Conservation (phyloP, 495 filamentous ascomycete genomes). For the Friedmanniomyces simplex region DNA sequence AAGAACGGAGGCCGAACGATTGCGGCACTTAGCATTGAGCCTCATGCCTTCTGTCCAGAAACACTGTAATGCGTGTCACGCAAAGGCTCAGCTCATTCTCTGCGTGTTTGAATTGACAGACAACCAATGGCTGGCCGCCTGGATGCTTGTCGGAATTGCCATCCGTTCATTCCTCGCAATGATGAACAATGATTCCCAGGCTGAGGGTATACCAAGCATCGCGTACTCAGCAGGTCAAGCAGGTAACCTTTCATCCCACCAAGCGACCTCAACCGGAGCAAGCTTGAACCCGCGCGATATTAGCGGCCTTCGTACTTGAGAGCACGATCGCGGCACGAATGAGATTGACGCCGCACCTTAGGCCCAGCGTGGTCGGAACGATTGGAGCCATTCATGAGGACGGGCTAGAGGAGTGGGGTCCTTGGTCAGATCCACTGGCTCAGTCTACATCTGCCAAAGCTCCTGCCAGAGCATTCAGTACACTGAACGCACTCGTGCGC, state of each 20-base stretch:
- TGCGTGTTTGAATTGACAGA: slow-evolving; percentile 49
- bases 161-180: slow-evolving; percentile 34
- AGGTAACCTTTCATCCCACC: no score
- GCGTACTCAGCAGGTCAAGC: no score
- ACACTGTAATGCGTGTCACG: neutral
- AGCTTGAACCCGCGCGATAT: slow-evolving; percentile 30
- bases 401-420: slow-evolving; percentile 63
- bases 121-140: slow-evolving; percentile 45
- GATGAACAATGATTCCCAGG: neutral
- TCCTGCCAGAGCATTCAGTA: slow-evolving; percentile 46
- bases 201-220: neutral
- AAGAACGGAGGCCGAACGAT: slow-evolving; percentile 11
- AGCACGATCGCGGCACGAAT: slow-evolving; percentile 42
- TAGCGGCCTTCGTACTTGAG: slow-evolving; percentile 58
- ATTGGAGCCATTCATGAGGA: slow-evolving; percentile 47
- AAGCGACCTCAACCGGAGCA: no score
- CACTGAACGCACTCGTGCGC: slow-evolving; percentile 48
- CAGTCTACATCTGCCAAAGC: neutral
- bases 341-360: slow-evolving; percentile 30
- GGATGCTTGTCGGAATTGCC: slow-evolving; percentile 53
- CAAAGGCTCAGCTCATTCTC: slow-evolving; percentile 44
- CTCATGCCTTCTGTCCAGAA: neutral
- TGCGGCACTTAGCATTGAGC: neutral
- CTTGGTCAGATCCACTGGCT: slow-evolving; percentile 38
- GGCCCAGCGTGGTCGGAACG: slow-evolving; percentile 33